Conservation (phyloP, 2,329 filamentous ascomycete genomes). For the Cryphonectria radicalis region DNA sequence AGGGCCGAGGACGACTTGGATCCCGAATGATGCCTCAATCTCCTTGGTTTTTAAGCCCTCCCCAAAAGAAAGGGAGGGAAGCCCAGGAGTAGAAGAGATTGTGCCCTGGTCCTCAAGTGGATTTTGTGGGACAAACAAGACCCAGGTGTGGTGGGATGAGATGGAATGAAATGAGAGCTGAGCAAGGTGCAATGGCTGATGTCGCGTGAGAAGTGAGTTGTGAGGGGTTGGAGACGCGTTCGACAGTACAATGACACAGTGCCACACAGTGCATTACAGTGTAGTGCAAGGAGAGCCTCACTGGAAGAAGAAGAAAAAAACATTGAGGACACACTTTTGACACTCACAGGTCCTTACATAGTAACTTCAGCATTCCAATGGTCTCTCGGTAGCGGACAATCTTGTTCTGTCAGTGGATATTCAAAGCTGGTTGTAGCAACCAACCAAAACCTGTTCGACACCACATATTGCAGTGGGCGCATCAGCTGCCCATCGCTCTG, state of each 20-base stretch:
- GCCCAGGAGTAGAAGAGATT: not conserved
- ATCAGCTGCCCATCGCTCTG: not conserved
- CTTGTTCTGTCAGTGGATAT: not conserved
- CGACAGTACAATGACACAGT: not conserved
- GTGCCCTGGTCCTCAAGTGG: not conserved
- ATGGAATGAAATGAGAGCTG: not conserved
- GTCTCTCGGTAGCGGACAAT: not conserved
- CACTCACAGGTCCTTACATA: too few species aligned
- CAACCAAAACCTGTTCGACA: not conserved
- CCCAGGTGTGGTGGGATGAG: not conserved
- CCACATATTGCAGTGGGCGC: not conserved
- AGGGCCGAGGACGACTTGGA: too few species aligned
- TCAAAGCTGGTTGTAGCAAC: not conserved
- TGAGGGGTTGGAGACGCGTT: not conserved
- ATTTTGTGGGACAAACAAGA: not conserved
- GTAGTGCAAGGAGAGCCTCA: too few species aligned
- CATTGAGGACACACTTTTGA: too few species aligned
- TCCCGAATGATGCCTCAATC: not conserved
- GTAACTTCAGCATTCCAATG: not conserved
- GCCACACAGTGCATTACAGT: too few species aligned
- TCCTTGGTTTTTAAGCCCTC: not conserved
- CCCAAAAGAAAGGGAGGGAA: not conserved
- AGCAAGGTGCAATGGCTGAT: not conserved
- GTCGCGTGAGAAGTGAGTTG: not conserved
- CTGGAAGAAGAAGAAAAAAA: too few species aligned